Base-by-base conservation (phyloP, 176 grass and related monocot genomes). In the Raddia guianensis region DNA sequence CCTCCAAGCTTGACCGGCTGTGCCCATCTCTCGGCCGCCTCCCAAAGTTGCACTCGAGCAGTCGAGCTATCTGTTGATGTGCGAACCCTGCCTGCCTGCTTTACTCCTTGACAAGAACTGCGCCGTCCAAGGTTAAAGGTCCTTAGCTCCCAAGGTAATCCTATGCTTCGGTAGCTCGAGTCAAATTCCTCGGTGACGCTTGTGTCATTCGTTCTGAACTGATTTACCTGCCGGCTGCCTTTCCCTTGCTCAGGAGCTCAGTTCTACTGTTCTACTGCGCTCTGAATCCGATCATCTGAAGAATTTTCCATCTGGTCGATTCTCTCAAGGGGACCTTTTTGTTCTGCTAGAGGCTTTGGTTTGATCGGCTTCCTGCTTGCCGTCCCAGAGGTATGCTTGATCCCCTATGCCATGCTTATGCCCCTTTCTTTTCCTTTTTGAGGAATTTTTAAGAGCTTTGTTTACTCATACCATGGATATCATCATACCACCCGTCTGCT, bases 1-100 rank as follows among this genome's bases (percentile, higher is more conserved):
- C 64, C 71, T 9, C 77, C 73, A 75, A 77, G 53, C 49, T 85
- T 89, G 87, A 81, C 77, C 15, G 13, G 18, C 65, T 68, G 10
- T 9, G 8, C 13, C 11, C 6, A 32, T 53, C 68, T 14, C 18
- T 81, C 2, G 72, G 35, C 34, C 51, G 34, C 51, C 76, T 76
- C 35, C 8, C 33, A 12, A 49, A 27, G 47, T 77, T 50, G 47
- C 56, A 37, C 63, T 11, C 11, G 34, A 12, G 52, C 56, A 37
- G 55, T 11, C 11, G 34, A 12, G 52, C 52, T 77, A 75, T 58
- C 57, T 55, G 27, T 60, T 62, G 46, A 12, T 66, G 80, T 5
- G 69, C 6, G 46, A 66, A 66, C 19, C 49, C 21, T 48, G 82
- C 13, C 44, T 43, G 40, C 13, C 44, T 43, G 40, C 12, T 78